phyloP scores from a whole-genome alignment of 179 eudicot genomes.

The Nepenthes alata region DNA sequence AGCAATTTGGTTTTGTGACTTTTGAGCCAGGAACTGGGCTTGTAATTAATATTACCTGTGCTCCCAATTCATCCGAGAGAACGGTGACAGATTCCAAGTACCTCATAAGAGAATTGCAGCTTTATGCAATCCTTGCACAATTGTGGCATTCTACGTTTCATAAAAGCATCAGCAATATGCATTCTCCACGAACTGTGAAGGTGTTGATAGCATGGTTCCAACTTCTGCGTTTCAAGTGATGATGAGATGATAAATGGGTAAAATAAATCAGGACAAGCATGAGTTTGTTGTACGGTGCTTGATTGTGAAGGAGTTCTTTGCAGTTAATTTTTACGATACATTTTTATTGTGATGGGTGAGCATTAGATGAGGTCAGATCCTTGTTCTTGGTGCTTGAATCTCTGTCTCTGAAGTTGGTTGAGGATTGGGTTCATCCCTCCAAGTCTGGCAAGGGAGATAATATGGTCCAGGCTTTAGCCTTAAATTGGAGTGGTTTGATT shows the following conservation, averaged over 20 bases:
- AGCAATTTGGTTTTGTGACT: conserved; percentile 64
- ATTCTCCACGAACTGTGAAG: conserved; percentile 4
- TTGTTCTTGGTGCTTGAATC: conserved; percentile 64
- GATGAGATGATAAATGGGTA: conserved; percentile 60
- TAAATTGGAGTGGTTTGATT: conserved; percentile 39
- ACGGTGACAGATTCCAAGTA: conserved; percentile 60
- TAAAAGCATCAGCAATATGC: conserved; percentile 29
- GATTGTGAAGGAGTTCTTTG: conserved; percentile 81
- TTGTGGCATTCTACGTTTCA: conserved; percentile 26
- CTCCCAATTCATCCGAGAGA: conserved; percentile 76
- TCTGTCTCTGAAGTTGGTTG: conserved; percentile 18
- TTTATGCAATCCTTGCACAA: conserved; percentile 71
- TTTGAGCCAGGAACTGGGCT: conserved; percentile 42
- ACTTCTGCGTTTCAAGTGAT: conserved; percentile 65
- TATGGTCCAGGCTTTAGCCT: conserved; percentile 26
- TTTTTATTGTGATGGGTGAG: conserved; percentile 51
- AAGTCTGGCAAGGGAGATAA: conserved; percentile 20
- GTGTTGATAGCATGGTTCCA: conserved; percentile 35
- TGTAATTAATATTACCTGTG: conserved; percentile 53
- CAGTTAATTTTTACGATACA: conserved; percentile 57
- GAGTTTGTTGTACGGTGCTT: conserved; percentile 67
- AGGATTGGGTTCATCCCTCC: conserved; percentile 1
- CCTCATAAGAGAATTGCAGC: conserved; percentile 55
- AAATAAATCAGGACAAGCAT: conserved; percentile 46
- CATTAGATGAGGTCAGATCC: conserved; percentile 67